Conservation (phyloP, 805 yeast genomes). For the Lipomyces oligophaga region DNA sequence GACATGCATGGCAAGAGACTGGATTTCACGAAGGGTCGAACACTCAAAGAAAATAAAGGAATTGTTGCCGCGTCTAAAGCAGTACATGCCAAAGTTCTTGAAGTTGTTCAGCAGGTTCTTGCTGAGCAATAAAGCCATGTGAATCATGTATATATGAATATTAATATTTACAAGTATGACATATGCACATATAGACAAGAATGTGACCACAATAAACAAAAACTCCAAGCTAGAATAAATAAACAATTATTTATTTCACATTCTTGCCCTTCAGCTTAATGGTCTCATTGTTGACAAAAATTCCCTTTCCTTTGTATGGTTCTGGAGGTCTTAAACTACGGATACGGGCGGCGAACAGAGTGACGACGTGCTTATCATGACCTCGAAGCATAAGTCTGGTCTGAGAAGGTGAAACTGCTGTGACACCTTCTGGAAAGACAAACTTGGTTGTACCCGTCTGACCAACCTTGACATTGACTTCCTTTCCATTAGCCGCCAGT, state of each 20-base stretch:
- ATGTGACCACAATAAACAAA: constrained; percentile 1
- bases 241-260: constrained; percentile 57
- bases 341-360: constrained; percentile 80
- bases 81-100: constrained; percentile 20
- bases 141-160: not conserved
- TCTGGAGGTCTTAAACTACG: constrained; percentile 92
- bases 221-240: constrained; percentile 7
- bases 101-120: constrained; percentile 26
- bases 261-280: constrained; percentile 87
- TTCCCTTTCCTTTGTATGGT: constrained; percentile 98
- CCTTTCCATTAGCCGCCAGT: constrained; percentile 48
- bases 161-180: not conserved
- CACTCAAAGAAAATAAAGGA: constrained; percentile 70
- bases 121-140: constrained; percentile 6
- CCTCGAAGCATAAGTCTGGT: constrained; percentile 85
- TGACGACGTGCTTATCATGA: constrained; percentile 78
- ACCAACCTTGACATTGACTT: constrained; percentile 79
- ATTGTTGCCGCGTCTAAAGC: constrained; percentile 68
- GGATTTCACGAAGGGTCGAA: constrained; percentile 83
- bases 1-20: constrained; percentile 73
- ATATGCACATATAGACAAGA: not conserved
- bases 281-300: constrained; percentile 86
- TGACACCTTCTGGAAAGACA: constrained; percentile 70
- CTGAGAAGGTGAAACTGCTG: constrained; percentile 75
- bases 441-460: constrained; percentile 76